Evolutionary conservation across 2,329 filamentous ascomycete genomes (phyloP), one percentile per base, ranked within the genome.

Genomic region (Lojkania enalia): DNA sequence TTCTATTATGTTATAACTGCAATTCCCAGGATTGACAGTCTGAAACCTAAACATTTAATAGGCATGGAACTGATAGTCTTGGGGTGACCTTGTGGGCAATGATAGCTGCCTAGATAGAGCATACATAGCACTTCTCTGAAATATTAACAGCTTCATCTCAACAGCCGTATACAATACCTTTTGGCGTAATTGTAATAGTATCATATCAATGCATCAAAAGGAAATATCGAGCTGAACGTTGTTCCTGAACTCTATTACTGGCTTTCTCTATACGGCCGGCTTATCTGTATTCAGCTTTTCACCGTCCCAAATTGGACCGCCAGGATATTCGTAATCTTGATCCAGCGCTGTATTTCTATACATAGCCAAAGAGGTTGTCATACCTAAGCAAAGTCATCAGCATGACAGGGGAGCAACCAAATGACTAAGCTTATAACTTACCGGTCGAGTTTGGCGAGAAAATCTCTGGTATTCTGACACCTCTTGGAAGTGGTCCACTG

Each of bases 221-320:
- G 23, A 7, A n/a, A 27, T 7, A 27, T 7, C n/a, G n/a, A n/a
- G 23, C 7, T n/a, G 7, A 27, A 27, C 23, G n/a, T n/a, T 27
- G 23, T n/a, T 27, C 7, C 23, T 7, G 7, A 7, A n/a, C 23
- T 27, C 23, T n/a, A n/a, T 27, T n/a, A 27, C 23, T n/a, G n/a
- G 23, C 23, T n/a, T 27, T 27, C 23, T n/a, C 23, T 7, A 7
- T n/a, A 20, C 11, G 20, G 30, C 15, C 15, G 39, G 29, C 39
- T 33, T 43, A 37, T 52, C 49, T 31, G 27, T 21, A n/a, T 39
- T 20, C 15, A 54, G 19, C 23, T 48, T 43, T 33, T 47, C 45
- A 1, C 51, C 51, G 42, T 54, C 45, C 51, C 51, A 54, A 20
- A 54, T 20, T 18, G 23, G 39, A 5, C 51, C 51, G 2, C 51